phyloP scores from a whole-genome alignment of 441 rosid genomes.

The Euphorbia corollata region DNA sequence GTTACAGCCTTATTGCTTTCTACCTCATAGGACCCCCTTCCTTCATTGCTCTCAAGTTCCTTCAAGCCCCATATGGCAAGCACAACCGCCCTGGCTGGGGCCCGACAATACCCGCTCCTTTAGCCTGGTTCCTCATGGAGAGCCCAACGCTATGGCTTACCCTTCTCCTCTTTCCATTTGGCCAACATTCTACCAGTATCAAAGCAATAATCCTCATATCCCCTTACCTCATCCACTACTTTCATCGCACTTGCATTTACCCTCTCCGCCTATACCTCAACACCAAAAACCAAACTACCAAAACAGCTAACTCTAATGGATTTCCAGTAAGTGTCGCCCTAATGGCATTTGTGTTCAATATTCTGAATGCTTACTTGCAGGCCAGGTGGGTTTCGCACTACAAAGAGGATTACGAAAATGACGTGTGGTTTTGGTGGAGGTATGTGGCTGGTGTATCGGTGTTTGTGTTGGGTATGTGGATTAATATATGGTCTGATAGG shows the following conservation, averaged over 20 bases:
- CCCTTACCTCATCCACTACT: conserved; percentile 70
- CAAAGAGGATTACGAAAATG: conserved; percentile 41
- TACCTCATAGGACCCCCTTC: conserved; percentile 56
- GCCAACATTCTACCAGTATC: conserved; percentile 46
- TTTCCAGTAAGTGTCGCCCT: conserved; percentile 54
- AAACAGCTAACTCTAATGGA: conserved; percentile 3
- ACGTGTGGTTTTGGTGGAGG: conserved; percentile 48
- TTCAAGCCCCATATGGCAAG: conserved; percentile 87
- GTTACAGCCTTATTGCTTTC: conserved; percentile 37
- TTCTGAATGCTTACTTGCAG: conserved; percentile 66
- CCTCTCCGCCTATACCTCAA: conserved; percentile 53
- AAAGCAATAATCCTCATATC: conserved; percentile 48
- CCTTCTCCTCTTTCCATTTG: conserved; percentile 51
- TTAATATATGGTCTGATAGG: conserved; percentile 51
- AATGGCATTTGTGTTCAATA: conserved; percentile 59
- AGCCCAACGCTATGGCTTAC: conserved; percentile 76
- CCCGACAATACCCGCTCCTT: conserved; percentile 52
- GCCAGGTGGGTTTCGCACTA: conserved; percentile 76
- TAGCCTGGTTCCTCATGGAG: conserved; percentile 93
- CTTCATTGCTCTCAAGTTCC: conserved; percentile 51
- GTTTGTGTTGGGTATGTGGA: conserved; percentile 51
- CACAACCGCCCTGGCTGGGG: conserved; percentile 91
- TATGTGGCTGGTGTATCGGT: conserved; percentile 41
- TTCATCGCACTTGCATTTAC: conserved; percentile 67
- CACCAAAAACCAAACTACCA: conserved; percentile 1